Base-by-base conservation (phyloP, 805 yeast species). In the Saturnispora zaruensis region DNA sequence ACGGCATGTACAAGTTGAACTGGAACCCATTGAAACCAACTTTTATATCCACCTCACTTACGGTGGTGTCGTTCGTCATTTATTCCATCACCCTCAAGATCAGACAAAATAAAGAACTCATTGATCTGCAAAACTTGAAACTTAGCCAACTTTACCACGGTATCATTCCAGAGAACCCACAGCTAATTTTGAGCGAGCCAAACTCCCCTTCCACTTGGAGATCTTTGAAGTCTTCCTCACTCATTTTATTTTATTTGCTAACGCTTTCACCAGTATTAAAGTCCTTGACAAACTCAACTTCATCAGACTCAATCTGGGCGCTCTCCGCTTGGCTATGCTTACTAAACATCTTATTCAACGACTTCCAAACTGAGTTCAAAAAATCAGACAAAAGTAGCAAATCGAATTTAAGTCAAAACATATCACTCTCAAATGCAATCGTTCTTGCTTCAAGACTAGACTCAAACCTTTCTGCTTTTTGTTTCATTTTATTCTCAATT, bases 291-390 rank as follows among this genome's bases (percentile, higher is more conserved):
- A 79, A 81, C 58, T 84, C 96, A 0, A 88, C 96, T 0, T 80
- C 96, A 0, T 84, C 93, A 0, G 98, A 93, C 68, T 87, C 96
- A 14, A 88, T 93, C 52, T 91, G 98, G 97, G 89, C 96, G 0
- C 66, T 93, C 4, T 79, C 95, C 6, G 80, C 83, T 44, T 84
- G 96, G 81, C 70, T 93, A 14, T 81, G 86, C 30, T 57, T 87
- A 9, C 68, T 81, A 41, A 88, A 88, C 58, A 68, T 89, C 3
- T 60, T 82, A 24, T 73, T 81, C 57, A 81, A 83, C 60, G 87
- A 87, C 65, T 83, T 84, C 63, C 75, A 84, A 34, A 70, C 76
- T 59, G 77, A 76, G 53, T 61, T 75, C 49, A 53, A 21, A 53
- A 41, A 30, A 21, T 34, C 21, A 44, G 26, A 46, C 14, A 33